Conservation (phyloP, 495 filamentous ascomycete genomes). For the Pyronema domesticum region DNA sequence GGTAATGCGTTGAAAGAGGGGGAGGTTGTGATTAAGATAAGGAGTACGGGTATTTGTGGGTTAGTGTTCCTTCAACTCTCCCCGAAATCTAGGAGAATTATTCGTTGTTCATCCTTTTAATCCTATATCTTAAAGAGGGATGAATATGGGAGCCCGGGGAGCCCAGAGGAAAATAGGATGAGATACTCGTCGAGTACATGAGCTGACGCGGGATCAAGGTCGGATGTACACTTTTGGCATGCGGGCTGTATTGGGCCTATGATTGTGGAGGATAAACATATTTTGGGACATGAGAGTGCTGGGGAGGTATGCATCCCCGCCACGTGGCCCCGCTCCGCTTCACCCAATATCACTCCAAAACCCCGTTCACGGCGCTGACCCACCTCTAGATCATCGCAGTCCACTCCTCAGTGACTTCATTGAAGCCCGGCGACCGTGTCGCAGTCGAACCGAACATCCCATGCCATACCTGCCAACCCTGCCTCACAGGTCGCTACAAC, state of each 20-base stretch:
- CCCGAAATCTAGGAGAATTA: not conserved
- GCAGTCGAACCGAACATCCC: conserved; percentile 84
- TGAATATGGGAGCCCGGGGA: not conserved
- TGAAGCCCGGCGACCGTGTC: conserved; percentile 69
- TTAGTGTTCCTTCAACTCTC: conserved; percentile 30
- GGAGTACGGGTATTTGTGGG: conserved; percentile 90
- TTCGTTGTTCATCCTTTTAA: too few relatives aligned
- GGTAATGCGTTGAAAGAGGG: conserved; percentile 55
- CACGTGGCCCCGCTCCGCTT: too few relatives aligned
- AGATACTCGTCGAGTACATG: too few relatives aligned
- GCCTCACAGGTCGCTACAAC: conserved; percentile 80
- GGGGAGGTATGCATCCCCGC: conserved; percentile 34
- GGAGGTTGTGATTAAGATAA: conserved; percentile 66
- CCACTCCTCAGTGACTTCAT: conserved; percentile 54
- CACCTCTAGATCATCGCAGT: conserved; percentile 42
- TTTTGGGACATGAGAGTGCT: conserved; percentile 84
- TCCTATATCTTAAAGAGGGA: too few relatives aligned
- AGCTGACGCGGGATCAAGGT: too few relatives aligned
- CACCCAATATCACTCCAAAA: too few relatives aligned
- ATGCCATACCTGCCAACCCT: conserved; percentile 76
- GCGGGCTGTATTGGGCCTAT: conserved; percentile 84
- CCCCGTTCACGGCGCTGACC: not conserved
- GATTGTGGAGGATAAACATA: conserved; percentile 71
- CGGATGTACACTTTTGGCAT: conserved; percentile 93
- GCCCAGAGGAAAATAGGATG: too few relatives aligned